Conservation (phyloP, 805 yeast species). For the Debaryomyces tyrocola region DNA sequence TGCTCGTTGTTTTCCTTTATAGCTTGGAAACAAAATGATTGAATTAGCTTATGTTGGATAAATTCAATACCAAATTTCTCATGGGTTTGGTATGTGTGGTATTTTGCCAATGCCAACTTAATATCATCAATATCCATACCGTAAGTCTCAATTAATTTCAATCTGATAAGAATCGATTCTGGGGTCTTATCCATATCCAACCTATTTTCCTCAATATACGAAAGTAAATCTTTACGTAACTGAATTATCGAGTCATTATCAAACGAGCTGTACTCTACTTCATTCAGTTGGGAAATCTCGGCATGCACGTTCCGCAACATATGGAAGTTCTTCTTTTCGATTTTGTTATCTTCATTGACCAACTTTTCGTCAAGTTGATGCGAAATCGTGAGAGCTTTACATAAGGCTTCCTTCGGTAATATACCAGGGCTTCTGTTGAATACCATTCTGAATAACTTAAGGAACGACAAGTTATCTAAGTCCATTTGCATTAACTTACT, state of each 20-base stretch:
- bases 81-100: constrained; percentile 38
- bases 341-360: neutral
- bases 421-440: constrained; percentile 11
- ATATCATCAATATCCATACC: constrained; percentile 32
- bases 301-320: neutral
- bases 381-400: constrained; percentile 5
- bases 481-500: neutral
- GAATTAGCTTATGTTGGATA: constrained; percentile 41
- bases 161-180: constrained; percentile 30
- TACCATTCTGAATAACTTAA: constrained; percentile 12
- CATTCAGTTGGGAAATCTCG: neutral
- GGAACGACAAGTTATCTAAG: constrained; percentile 5
- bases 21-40: constrained; percentile 41
- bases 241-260: neutral
- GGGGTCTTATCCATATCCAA: constrained; percentile 26
- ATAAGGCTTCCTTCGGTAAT: constrained; percentile 9
- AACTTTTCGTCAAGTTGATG: neutral
- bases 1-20: constrained; percentile 28
- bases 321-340: neutral
- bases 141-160: constrained; percentile 30
- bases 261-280: neutral
- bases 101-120: constrained; percentile 33
- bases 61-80: constrained; percentile 40
- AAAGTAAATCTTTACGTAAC: constrained; percentile 10
- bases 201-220: constrained; percentile 17